Evolutionary conservation across 768 basidiomycete genomes (phyloP).

Genomic region (Naganishia kalamii): DNA sequence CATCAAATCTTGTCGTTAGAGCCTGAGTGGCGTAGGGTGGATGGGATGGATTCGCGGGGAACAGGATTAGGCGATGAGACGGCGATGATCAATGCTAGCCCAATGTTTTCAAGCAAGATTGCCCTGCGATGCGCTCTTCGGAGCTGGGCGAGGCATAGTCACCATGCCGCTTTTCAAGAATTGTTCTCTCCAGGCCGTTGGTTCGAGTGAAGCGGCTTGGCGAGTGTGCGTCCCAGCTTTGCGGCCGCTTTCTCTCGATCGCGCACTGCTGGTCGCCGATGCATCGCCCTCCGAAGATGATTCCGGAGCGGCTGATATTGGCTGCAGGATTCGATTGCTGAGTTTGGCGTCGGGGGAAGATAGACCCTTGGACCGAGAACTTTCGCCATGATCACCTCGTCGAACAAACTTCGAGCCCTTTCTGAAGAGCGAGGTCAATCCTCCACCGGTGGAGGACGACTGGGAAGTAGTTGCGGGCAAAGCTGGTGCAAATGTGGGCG

Average conservation of each 20-base stretch:
- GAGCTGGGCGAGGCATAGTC: constrained; percentile 12
- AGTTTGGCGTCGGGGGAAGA: background rate
- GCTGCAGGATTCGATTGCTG: background rate
- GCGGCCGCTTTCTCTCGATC: too few species aligned
- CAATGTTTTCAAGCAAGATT: background rate
- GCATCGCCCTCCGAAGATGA: too few species aligned
- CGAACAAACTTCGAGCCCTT: constrained; percentile 1
- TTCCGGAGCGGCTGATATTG: background rate
- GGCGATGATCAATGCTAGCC: too few species aligned
- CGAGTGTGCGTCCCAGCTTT: background rate
- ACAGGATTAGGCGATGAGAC: too few species aligned
- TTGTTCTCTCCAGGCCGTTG: constrained; percentile 15
- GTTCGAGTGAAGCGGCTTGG: constrained; percentile 2
- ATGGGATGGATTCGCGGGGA: too few species aligned
- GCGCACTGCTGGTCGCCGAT: too few species aligned
- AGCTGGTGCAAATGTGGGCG: background rate
- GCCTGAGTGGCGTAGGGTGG: too few species aligned
- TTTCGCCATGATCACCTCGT: constrained; percentile 7
- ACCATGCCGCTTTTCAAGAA: constrained; percentile 3
- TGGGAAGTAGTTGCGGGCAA: background rate
- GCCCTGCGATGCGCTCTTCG: constrained; percentile 9
- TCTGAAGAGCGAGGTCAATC: background rate
- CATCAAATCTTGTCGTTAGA: too few species aligned
- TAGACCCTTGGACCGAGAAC: background rate
- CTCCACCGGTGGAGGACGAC: background rate